A percentile compares a stretch with the other conserved stretches of the same genome.
These are phyloP conservation scores for Cercospora sp. DNA, from an alignment of 2,329 filamentous ascomycete species.

Conservation along the genomic window DNA sequence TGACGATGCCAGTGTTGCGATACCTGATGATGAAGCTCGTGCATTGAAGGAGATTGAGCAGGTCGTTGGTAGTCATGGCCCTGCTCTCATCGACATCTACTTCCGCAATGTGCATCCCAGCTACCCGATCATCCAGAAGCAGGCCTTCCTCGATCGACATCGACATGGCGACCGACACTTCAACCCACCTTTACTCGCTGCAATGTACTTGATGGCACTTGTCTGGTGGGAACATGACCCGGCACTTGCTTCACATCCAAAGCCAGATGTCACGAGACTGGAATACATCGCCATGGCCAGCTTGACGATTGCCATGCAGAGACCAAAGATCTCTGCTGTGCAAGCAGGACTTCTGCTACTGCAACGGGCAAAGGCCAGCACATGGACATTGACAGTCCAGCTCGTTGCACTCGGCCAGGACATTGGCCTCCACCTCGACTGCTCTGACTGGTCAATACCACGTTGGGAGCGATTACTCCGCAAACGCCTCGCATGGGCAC, in stretches of 20 bases:
- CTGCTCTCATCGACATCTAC: conserved; percentile 74
- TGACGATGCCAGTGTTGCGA: conserved; percentile 70
- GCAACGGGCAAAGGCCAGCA: conserved; percentile 73
- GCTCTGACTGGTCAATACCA: conserved; percentile 81
- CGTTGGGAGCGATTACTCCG: conserved; percentile 82
- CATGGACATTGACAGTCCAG: conserved; percentile 83
- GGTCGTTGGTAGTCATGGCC: conserved; percentile 74
- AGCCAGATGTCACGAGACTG: conserved; percentile 70
- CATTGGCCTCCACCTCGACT: conserved; percentile 85
- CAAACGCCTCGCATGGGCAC: conserved; percentile 83
- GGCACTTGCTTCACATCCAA: conserved; percentile 62
- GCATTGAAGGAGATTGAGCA: conserved; percentile 73
- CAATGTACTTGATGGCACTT: conserved; percentile 80
- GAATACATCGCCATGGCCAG: conserved; percentile 73
- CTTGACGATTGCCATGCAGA: conserved; percentile 73
- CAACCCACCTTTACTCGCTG: conserved; percentile 72
- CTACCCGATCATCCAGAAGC: conserved; percentile 80
- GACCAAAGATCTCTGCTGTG: conserved; percentile 78
- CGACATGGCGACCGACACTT: conserved; percentile 70
- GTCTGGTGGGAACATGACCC: conserved; percentile 83
- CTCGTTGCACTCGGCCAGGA: conserved; percentile 85
- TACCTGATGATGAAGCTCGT: conserved; percentile 67
- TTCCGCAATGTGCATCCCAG: conserved; percentile 78
- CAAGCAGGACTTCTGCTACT: conserved; percentile 75
- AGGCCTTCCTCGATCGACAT: conserved; percentile 77